Evolutionary conservation across 106 monocot species (phyloP), one percentile per base, ranked within the genome.

Genomic region (Phalaenopsis equestris): DNA sequence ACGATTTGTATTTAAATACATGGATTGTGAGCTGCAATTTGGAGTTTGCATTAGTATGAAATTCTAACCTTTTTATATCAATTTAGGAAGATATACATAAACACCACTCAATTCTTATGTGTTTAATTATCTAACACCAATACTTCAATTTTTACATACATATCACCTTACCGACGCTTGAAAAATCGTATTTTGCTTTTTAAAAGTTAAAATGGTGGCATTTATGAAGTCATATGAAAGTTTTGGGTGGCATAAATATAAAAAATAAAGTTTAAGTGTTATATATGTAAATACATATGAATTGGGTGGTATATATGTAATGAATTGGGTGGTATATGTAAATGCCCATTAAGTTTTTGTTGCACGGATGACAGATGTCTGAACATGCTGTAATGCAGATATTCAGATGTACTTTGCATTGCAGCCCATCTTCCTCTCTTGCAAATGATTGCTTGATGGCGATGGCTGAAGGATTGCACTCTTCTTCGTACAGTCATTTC

Each of bases 391-490:
- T 74, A 43, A n/a, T 80, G 42, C 82, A 98, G 97, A 88, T 98
- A 65, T 92, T 94, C 67, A 85, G 98, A 83, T 98, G 98, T 80
- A 45, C 81, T 17, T 82, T 98, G 81, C 86, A 86, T 11, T 90
- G 81, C 78, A 82, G 77, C 75, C 92, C 91, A 12, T 88, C 82
- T 46, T 94, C 94, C 17, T 88, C 91, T 68, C 82, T 98, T 56
- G 90, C 83, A 72, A 85, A 84, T 76, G 94, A 98, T 67, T 98
- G 98, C 79, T 86, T 98, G 67, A 83, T 83, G 16, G 90, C 87
- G 72, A 85, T 98, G 89, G 86, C 92, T 37, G 94, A 90, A 79
- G 98, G 94, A 21, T 70, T 98, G 77, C 85, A 88, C 77, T 82
- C 75, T 78, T 86, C 88, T 80, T 86, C 85, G 10, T 92, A 91